Conservation (phyloP, 768 basidiomycete genomes). For the Podaxis sp. region DNA sequence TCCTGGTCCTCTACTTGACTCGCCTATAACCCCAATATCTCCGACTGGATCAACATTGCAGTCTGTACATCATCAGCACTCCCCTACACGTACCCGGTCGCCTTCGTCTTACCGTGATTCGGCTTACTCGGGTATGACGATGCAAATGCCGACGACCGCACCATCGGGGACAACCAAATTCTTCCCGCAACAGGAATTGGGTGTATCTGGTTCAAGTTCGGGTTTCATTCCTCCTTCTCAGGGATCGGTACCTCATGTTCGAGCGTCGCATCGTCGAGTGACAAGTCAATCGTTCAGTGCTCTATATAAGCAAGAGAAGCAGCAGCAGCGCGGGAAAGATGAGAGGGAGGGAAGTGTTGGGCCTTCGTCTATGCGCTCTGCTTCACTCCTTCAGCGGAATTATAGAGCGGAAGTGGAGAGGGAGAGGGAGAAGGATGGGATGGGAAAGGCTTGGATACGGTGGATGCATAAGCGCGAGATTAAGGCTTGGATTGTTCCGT, state of each 20-base stretch:
- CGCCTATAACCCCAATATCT: not conserved
- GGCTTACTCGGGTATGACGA: not conserved
- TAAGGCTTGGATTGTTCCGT: conserved; percentile 56
- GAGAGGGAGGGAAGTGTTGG: conserved; percentile 13
- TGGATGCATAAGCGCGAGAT: conserved; percentile 76
- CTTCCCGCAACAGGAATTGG: not conserved
- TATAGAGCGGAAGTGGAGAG: conserved; percentile 5
- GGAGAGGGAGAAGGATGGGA: conserved; percentile 27
- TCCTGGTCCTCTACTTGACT: not conserved
- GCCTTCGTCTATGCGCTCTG: conserved; percentile 2
- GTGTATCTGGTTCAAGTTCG: conserved; percentile 1
- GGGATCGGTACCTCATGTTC: not conserved
- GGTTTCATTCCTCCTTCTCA: not conserved
- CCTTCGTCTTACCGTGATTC: not conserved
- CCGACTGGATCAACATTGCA: not conserved
- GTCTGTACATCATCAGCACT: not conserved
- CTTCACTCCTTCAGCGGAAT: not conserved
- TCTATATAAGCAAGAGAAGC: conserved; percentile 30
- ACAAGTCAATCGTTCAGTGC: conserved; percentile 31
- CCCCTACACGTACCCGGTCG: not conserved
- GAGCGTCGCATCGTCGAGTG: not conserved
- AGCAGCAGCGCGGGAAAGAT: conserved; percentile 12
- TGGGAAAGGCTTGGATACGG: conserved; percentile 62
- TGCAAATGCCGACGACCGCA: not conserved
- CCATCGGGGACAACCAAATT: not conserved